Base-by-base conservation (phyloP, 306 rosid species). In the Cucurbita pepo region DNA sequence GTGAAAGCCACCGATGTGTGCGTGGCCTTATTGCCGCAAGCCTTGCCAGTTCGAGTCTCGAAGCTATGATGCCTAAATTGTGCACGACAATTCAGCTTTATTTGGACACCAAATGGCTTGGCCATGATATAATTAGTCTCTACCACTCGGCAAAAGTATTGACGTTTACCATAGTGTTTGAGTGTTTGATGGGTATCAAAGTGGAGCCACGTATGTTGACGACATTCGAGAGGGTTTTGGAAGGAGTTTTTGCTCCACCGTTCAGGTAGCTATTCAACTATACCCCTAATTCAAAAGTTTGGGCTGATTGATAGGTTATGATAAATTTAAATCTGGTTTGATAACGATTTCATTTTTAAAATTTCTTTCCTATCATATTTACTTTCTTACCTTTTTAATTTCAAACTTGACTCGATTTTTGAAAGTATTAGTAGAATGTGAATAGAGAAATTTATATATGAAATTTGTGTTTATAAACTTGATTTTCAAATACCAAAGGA, bases 191-290 rank as follows among this genome's bases (percentile, higher is more conserved):
- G 53, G 98, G 98, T 69, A 85, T 88, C 50, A 72, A 74, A 54
- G 90, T 83, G 71, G 75, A 88, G 80, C 78, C 77, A 52, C 91
- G 83, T 14, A 73, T 87, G 88, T 52, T 92, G 43, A 78, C 64
- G 36, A 85, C 80, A 9, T 92, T 90, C n/a, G 95, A 92, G 72
- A 88, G 85, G 70, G 88, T 92, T 25, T 61, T 92, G 73, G 90
- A 86, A 71, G 92, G 95, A 5, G 96, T 92, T 22, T 90, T 92
- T 21, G 81, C 89, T 1, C 79, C 74, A 1, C 86, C 86, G 0
- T 52, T 88, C 62, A 66, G 41, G 25, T 50, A 50, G 54, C 13
- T 13, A n/a, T 13, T 15, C 34, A 30, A 30, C 34, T 30, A 30
- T 2, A 30, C 34, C 34, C 34, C 34, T 30, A 0, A 30, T 30